Evolutionary conservation across 2,329 filamentous ascomycete genomes (phyloP), one percentile per base, ranked within the genome.

Genomic region (Aspergillus fijiensis): DNA sequence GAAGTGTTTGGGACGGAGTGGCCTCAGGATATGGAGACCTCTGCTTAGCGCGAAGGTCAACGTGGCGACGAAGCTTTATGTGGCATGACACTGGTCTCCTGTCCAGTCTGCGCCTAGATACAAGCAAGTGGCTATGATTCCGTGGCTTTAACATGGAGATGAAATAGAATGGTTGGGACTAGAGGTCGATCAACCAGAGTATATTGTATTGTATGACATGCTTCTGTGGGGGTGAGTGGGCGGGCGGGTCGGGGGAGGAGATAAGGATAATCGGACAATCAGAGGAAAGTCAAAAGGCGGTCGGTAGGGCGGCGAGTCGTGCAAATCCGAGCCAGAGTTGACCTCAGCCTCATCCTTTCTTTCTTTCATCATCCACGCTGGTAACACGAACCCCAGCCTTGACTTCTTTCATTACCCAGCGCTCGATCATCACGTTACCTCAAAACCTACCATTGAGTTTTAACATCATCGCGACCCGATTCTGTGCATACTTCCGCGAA

Each of bases 1-100:
- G 71, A 45, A 76, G 62, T 51, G 76, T 51, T 55, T 75, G 67
- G 21, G 72, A 69, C 23, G 69, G 65, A 45, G 69, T 63, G 57
- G 70, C 63, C 55, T 67, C 52, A 11, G 21, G 29, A 31, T 55
- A 39, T 45, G 56, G 49, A 59, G 19, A 12, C 25, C 45, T 56
- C 25, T 19, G 35, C 35, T 56, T 55, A 27, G 16, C 45, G 39
- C 48, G 39, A 33, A 35, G 49, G 25, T 51, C 55, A 31, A 45
- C 39, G 58, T 58, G 29, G 59, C 58, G 49, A 56, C 39, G 19
- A 16, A 42, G 53, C 7, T 60, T 16, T 12, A 45, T 7, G 5
- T 45, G 6, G 21, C 33, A 59, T 49, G 49, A 21, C 54, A 19
- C 14, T 19, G 39, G 10, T 45, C 39, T 45, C 39, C 6, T 16